Conservation (phyloP, 768 basidiomycete genomes). For the Royoungia palumana region DNA sequence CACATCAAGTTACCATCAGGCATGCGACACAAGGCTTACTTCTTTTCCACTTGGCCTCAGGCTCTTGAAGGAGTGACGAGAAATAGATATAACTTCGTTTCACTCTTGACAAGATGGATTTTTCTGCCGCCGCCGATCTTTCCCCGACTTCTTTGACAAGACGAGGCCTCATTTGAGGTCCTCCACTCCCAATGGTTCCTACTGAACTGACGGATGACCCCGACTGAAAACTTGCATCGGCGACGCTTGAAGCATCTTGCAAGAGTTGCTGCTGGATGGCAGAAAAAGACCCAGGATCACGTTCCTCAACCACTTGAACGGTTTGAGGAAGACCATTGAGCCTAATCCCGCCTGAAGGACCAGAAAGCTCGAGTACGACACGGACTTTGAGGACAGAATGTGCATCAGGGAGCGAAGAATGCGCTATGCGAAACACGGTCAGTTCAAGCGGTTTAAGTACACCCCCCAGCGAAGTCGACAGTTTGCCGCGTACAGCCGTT, state of each 20-base stretch:
- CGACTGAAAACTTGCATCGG: conserved; percentile 64
- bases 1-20: neutral
- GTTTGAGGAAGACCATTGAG: conserved; percentile 81
- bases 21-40: conserved; percentile 47
- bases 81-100: conserved; percentile 97
- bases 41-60: conserved; percentile 94
- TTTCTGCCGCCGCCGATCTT: conserved; percentile 61
- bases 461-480: conserved; percentile 27
- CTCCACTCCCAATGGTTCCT: conserved; percentile 43
- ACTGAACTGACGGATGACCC: conserved; percentile 56
- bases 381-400: conserved; percentile 81
- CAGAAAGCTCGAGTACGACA: conserved; percentile 75
- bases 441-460: conserved; percentile 45
- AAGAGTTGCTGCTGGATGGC: conserved; percentile 45
- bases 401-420: conserved; percentile 65
- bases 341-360: conserved; percentile 71
- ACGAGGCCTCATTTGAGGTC: conserved; percentile 25
- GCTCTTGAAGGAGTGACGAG: conserved; percentile 93
- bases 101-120: conserved; percentile 82
- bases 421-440: conserved; percentile 61
- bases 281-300: conserved; percentile 56
- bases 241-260: conserved; percentile 69
- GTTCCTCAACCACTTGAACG: conserved; percentile 62
- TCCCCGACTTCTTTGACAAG: conserved; percentile 42
- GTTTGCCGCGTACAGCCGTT: conserved; percentile 48